These are phyloP conservation scores for Claviceps sp. DNA, from an alignment of 2,329 filamentous ascomycete species.

Conservation along the genomic window DNA sequence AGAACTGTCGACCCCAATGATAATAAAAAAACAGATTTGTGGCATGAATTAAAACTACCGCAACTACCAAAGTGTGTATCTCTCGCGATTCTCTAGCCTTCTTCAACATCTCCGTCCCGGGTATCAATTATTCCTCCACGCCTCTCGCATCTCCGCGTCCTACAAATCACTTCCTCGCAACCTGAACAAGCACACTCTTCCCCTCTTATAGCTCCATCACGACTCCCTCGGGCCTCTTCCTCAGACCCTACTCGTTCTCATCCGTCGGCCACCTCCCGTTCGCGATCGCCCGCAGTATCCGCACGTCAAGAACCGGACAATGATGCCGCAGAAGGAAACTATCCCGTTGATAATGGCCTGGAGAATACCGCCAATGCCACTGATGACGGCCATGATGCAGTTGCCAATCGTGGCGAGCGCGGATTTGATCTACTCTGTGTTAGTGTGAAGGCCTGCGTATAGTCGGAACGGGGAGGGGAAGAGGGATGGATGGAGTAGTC, in stretches of 20 bases:
- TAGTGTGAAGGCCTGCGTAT: not conserved
- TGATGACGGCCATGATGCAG: conserved; percentile 54
- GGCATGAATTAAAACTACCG: too few species aligned
- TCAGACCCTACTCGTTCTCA: conserved; percentile 12
- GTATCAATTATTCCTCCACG: conserved; percentile 1
- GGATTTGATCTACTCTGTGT: conserved; percentile 34
- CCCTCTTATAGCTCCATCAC: not conserved
- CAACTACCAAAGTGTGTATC: too few species aligned
- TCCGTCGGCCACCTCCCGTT: conserved; percentile 7
- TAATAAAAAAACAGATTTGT: too few species aligned
- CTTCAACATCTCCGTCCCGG: not conserved
- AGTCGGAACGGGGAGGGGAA: not conserved
- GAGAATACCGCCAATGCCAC: conserved; percentile 50
- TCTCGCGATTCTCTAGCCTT: not conserved
- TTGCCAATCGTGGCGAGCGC: conserved; percentile 51
- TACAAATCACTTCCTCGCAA: too few species aligned
- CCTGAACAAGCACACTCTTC: not conserved
- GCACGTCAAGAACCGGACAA: conserved; percentile 53
- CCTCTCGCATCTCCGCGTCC: not conserved
- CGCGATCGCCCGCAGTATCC: conserved; percentile 22
- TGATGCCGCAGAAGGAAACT: conserved; percentile 49
- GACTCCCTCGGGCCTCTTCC: not conserved
- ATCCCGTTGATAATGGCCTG: conserved; percentile 55
- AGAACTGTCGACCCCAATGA: too few species aligned
- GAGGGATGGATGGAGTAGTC: not conserved